These are phyloP conservation scores for Colletotrichum coccodes DNA, from an alignment of 2,329 filamentous ascomycete genomes.

Conservation along the genomic window DNA sequence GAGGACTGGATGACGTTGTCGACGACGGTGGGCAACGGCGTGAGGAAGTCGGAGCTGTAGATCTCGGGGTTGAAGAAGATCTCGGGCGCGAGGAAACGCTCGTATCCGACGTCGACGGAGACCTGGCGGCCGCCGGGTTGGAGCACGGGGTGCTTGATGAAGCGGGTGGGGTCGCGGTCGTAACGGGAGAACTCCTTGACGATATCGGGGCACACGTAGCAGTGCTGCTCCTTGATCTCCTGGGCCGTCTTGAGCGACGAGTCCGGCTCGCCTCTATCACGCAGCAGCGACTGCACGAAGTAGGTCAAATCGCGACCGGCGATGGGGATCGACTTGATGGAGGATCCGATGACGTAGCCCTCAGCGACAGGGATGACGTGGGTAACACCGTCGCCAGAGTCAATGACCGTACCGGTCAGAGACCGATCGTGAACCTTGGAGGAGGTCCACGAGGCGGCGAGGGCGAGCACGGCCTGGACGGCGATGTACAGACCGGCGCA, in stretches of 20 bases:
- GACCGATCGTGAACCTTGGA: conserved; percentile 97
- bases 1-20: conserved; percentile 98
- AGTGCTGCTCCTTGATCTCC: conserved; percentile 98
- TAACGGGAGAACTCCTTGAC: conserved; percentile 98
- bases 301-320: conserved; percentile 98
- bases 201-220: conserved; percentile 98
- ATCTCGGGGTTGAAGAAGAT: conserved; percentile 99
- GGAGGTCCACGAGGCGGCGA: conserved; percentile 98
- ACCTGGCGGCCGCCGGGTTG: conserved; percentile 88
- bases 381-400: conserved; percentile 98
- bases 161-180: conserved; percentile 90
- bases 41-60: conserved; percentile 98
- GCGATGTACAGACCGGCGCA: conserved; percentile 99
- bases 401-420: conserved; percentile 96
- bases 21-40: conserved; percentile 91
- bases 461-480: conserved; percentile 94
- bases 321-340: conserved; percentile 98
- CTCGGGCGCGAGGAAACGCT: conserved; percentile 96
- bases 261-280: conserved; percentile 95
- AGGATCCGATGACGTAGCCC: conserved; percentile 98
- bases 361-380: conserved; percentile 99
- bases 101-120: conserved; percentile 93
- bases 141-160: conserved; percentile 88
- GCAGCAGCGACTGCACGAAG: conserved; percentile 95
- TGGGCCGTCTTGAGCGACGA: conserved; percentile 97